phyloP scores from a whole-genome alignment of 345 rosid species.

The Lenwebbia sp. region DNA sequence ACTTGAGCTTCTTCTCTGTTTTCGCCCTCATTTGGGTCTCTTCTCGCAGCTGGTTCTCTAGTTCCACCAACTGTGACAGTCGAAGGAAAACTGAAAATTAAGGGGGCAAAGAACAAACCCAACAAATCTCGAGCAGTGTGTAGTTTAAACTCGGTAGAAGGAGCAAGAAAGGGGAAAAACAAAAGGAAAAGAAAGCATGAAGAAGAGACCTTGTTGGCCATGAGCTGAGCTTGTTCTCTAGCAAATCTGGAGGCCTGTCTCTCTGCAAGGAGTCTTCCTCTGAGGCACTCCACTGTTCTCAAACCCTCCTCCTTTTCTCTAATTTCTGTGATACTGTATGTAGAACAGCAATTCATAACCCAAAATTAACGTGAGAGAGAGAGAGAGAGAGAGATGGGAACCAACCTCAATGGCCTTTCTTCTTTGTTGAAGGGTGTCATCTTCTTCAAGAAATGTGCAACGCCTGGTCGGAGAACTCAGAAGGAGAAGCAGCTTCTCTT shows the following conservation, averaged over 20 bases:
- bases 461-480: not conserved
- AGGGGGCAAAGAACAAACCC: not conserved
- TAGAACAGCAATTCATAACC: not conserved
- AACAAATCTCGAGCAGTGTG: not conserved
- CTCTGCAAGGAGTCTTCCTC: conserved; percentile 81
- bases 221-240: conserved; percentile 43
- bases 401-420: not conserved
- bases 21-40: conserved; percentile 52
- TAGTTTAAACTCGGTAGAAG: not conserved
- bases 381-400: not conserved
- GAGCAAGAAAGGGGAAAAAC: not conserved
- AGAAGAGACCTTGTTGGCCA: conserved; percentile 44
- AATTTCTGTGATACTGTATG: not conserved
- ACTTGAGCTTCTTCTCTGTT: conserved; percentile 57
- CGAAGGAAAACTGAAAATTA: not conserved
- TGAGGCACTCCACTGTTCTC: conserved; percentile 58
- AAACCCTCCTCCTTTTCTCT: conserved; percentile 2
- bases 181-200: not conserved
- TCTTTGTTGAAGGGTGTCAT: not conserved
- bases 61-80: conserved; percentile 34
- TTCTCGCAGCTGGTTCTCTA: conserved; percentile 50
- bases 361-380: not conserved
- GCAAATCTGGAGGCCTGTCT: conserved; percentile 73
- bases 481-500: not conserved
- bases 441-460: not conserved